A percentile compares a stretch with the other conserved stretches of the same genome.
Evolutionary conservation across 805 yeast genomes (phyloP).

Genomic region (Wickerhamomyces hampshirensis): DNA sequence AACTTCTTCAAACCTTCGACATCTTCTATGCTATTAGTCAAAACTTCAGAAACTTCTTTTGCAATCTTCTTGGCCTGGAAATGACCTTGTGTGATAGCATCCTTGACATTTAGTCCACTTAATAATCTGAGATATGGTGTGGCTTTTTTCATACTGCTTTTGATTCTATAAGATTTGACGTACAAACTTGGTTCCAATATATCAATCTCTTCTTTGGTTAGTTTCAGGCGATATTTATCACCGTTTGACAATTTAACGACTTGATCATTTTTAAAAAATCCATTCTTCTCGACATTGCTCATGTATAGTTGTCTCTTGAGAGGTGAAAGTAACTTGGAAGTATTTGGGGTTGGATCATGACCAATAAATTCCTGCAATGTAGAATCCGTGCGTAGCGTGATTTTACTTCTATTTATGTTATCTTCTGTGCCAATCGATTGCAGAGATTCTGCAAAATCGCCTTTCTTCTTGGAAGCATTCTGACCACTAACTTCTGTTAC

Average conservation of each 20-base stretch:
- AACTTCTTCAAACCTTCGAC: conserved; percentile 48
- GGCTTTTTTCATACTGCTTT: conserved; percentile 86
- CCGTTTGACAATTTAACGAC: conserved; percentile 39
- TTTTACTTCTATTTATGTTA: conserved; percentile 18
- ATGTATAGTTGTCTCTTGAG: conserved; percentile 63
- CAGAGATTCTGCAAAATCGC: conserved; percentile 22
- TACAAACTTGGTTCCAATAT: conserved; percentile 86
- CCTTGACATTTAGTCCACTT: conserved; percentile 61
- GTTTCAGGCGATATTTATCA: conserved; percentile 46
- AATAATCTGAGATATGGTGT: conserved; percentile 74
- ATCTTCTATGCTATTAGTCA: conserved; percentile 67
- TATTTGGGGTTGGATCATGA: conserved; percentile 47
- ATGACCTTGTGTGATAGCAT: conserved; percentile 90
- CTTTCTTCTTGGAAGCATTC: conserved; percentile 10
- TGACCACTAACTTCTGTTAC: conserved; percentile 18
- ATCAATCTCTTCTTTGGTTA: conserved; percentile 63
- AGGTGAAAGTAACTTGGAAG: conserved; percentile 58
- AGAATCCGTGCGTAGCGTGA: conserved; percentile 30
- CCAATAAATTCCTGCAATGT: conserved; percentile 45
- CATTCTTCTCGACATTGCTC: conserved; percentile 52
- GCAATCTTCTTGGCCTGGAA: conserved; percentile 78
- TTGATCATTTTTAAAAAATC: conserved; percentile 63
- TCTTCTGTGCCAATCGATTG: conserved; percentile 22
- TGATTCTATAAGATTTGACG: conserved; percentile 73
- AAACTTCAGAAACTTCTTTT: conserved; percentile 69